These are phyloP conservation scores for Talaromyces funiculosus DNA, from an alignment of 2,329 filamentous ascomycete genomes.

Conservation along the genomic window DNA sequence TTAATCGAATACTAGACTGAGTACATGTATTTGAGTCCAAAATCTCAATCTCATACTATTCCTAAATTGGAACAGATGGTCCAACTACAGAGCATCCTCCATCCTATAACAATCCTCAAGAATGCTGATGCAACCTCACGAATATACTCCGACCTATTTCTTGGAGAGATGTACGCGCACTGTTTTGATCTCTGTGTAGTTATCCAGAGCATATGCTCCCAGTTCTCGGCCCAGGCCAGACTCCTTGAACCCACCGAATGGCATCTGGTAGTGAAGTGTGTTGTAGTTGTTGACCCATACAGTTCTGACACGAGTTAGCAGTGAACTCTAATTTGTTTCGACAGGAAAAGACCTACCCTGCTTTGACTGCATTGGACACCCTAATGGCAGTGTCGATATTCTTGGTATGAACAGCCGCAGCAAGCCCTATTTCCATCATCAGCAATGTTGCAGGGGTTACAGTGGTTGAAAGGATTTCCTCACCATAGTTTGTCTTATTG, in stretches of 20 bases:
- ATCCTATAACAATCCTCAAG: too few species aligned
- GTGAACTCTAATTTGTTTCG: neutral
- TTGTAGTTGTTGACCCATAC: constrained; percentile 69
- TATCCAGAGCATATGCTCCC: constrained; percentile 45
- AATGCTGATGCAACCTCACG: too few species aligned
- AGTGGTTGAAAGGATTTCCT: neutral
- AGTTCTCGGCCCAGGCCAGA: constrained; percentile 42
- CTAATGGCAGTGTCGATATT: constrained; percentile 75
- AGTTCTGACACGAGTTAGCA: constrained; percentile 27
- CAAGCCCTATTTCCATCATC: constrained; percentile 41
- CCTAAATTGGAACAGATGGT: too few species aligned
- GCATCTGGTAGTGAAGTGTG: constrained; percentile 48
- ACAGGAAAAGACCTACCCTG: constrained; percentile 37
- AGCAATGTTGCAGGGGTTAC: neutral
- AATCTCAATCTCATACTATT: too few species aligned
- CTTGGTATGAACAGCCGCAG: constrained; percentile 69
- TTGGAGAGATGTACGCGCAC: constrained; percentile 36
- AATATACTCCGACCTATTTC: neutral
- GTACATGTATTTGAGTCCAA: too few species aligned
- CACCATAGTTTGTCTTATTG: constrained; percentile 68
- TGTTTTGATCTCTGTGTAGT: constrained; percentile 47
- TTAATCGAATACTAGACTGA: too few species aligned
- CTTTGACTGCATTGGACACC: constrained; percentile 63
- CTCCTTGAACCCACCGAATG: constrained; percentile 44
- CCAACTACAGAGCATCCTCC: too few species aligned